A percentile compares a stretch with the other conserved stretches of the same genome.
These are phyloP conservation scores for Modicella reniformis DNA, from an alignment of 371 early-diverging fungal species.

Conservation along the genomic window DNA sequence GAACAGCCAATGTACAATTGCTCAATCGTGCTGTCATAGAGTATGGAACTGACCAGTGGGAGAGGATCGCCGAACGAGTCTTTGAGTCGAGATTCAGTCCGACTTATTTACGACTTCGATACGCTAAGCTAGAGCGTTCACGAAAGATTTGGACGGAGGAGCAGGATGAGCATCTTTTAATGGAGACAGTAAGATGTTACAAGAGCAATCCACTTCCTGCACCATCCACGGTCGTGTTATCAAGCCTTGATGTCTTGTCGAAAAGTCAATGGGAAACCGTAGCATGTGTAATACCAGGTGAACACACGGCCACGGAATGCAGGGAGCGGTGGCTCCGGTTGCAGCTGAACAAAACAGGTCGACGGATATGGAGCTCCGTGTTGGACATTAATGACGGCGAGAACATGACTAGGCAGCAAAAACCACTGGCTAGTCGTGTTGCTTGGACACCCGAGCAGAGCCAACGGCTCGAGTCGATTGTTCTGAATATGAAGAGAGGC, in stretches of 20 bases:
- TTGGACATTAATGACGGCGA: background rate
- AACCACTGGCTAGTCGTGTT: background rate
- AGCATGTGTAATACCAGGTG: conserved; percentile 15
- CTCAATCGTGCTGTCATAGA: conserved; percentile 23
- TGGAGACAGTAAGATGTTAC: background rate
- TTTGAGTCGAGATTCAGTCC: conserved; percentile 13
- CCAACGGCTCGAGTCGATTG: conserved; percentile 10
- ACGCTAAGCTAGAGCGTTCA: conserved; percentile 15
- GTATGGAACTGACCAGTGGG: conserved; percentile 30
- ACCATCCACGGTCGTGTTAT: background rate
- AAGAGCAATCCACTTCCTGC: background rate
- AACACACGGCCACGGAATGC: conserved; percentile 34
- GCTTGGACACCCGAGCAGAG: conserved; percentile 14
- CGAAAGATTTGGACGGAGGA: conserved; percentile 20
- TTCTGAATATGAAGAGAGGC: background rate
- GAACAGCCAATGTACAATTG: background rate
- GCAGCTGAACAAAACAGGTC: background rate
- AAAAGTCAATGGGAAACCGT: conserved; percentile 24
- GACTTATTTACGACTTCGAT: conserved; percentile 17
- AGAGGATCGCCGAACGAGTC: conserved; percentile 10
- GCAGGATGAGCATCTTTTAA: conserved; percentile 12
- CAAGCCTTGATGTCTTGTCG: background rate
- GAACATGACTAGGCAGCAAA: background rate
- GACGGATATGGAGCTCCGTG: background rate
- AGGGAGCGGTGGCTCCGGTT: conserved; percentile 30